These are phyloP conservation scores for Colletotrichum musicola DNA, from an alignment of 2,329 filamentous ascomycete species.

Conservation along the genomic window DNA sequence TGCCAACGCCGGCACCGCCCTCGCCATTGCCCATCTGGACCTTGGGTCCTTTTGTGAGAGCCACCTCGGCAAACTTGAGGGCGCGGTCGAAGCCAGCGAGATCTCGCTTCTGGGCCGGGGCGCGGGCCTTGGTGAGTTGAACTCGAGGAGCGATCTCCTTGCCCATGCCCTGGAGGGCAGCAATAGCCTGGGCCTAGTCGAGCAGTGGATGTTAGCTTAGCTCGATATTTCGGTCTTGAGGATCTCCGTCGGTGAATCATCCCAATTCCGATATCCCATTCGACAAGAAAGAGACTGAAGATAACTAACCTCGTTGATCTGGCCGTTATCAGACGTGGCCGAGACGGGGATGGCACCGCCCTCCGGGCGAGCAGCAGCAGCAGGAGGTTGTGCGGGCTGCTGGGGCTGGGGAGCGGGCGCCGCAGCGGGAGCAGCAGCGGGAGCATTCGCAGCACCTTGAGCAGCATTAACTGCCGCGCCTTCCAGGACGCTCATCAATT, in stretches of 20 bases:
- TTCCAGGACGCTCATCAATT: conserved; percentile 59
- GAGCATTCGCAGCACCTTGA: conserved; percentile 44
- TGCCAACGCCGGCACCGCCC: conserved; percentile 10
- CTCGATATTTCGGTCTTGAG: conserved; percentile 3
- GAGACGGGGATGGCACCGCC: conserved; percentile 25
- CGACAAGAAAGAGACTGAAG: not conserved
- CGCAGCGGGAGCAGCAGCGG: conserved; percentile 46
- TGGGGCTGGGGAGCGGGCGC: conserved; percentile 44
- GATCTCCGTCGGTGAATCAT: conserved; percentile 19
- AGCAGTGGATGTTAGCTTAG: conserved; percentile 20
- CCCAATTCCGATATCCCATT: conserved; percentile 18
- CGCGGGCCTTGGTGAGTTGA: conserved; percentile 40
- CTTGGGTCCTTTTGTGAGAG: conserved; percentile 53
- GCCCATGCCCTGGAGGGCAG: conserved; percentile 60
- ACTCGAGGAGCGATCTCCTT: conserved; percentile 62
- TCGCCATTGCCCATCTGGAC: conserved; percentile 53
- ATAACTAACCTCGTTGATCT: conserved; percentile 36
- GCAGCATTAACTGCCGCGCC: conserved; percentile 59
- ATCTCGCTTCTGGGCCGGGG: conserved; percentile 50
- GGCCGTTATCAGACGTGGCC: conserved; percentile 17
- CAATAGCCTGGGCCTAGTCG: conserved; percentile 54
- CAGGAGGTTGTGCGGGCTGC: conserved; percentile 37
- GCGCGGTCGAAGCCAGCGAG: conserved; percentile 56
- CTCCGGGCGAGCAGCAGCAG: conserved; percentile 32
- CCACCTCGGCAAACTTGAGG: conserved; percentile 53